Base-by-base conservation (phyloP, 192 early-diverging fungal genomes). In the Coemansia sp. region DNA sequence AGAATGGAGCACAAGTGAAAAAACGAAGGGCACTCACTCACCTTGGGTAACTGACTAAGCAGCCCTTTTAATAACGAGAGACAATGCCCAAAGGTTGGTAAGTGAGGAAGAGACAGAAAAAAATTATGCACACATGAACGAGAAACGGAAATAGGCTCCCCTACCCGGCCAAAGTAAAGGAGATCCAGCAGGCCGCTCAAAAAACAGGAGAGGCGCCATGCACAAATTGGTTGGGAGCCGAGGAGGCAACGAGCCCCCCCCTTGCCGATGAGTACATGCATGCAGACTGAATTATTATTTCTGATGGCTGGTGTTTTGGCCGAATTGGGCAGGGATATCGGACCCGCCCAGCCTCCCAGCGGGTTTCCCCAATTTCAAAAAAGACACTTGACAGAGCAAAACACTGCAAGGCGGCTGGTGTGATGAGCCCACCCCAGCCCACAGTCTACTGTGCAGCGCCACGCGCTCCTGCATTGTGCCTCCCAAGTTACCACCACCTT, bases 61-160 rank as follows among this genome's bases (percentile, higher is more conserved):
- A 50, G 47, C 21, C 47, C 4, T 21, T 21, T 50, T 25, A 50
- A 50, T 50, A 50, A 50, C 26, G 47, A 12, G 47, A 50, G 25
- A 50, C 21, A 50, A 50, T 50, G 47, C 47, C 31, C 31, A 43
- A 43, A n/a, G n/a, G 4, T 43, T n/a, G 12, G 13, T 43, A 5
- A 43, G n/a, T n/a, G n/a, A n/a, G 13, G 41, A 10, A 47, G 43
- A 4, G n/a, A n/a, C n/a, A 28, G 23, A 23, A 26, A 23, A 23
- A 50, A 50, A 50, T 16, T 10, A 41, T 50, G 47, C 23, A 50
- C 47, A 50, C 20, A 50, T 50, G 21, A 50, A 23, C 21, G 23
- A 50, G 47, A 50, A 50, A 35, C 36, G 35, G 38, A 60, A 60
- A 60, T 34, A 60, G 47, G 23, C 47, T 12, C 21, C 21, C 47